A percentile compares a stretch with the other conserved stretches of the same genome.
phyloP scores from a whole-genome alignment of 345 rosid species.

The Pistacia vera region DNA sequence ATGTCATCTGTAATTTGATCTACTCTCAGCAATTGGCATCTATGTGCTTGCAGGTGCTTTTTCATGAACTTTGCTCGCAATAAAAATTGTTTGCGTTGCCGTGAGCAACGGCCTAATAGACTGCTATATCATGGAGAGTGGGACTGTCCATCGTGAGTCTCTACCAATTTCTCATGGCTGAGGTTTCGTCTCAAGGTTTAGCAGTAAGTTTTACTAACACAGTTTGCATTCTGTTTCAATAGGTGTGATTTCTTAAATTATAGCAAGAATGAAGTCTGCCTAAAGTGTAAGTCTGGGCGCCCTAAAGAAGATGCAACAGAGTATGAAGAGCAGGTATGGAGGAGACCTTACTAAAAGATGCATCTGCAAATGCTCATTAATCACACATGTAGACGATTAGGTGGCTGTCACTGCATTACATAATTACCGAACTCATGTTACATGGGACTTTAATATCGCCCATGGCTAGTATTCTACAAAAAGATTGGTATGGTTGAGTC shows the following conservation, averaged over 20 bases:
- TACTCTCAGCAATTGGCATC: constrained; percentile 14
- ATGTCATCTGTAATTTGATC: not conserved
- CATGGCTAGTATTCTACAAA: too few species aligned
- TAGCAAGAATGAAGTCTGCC: constrained; percentile 60
- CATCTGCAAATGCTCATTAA: too few species aligned
- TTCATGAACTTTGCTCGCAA: constrained; percentile 95
- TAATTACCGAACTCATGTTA: too few species aligned
- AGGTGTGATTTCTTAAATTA: constrained; percentile 84
- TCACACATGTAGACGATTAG: too few species aligned
- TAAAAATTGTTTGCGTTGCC: constrained; percentile 64
- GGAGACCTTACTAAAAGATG: too few species aligned
- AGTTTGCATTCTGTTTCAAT: constrained; percentile 27
- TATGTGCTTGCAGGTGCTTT: constrained; percentile 59
- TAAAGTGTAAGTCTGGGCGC: constrained; percentile 54
- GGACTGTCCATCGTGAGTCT: constrained; percentile 84
- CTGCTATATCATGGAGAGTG: constrained; percentile 80
- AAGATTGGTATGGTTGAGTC: too few species aligned
- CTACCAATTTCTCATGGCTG: constrained; percentile 1
- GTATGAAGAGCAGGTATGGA: too few species aligned
- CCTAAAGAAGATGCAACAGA: constrained; percentile 28
- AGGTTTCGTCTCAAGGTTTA: not conserved
- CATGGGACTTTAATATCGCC: too few species aligned
- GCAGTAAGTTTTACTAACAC: not conserved
- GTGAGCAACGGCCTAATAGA: constrained; percentile 57
- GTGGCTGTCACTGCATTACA: too few species aligned